These are phyloP conservation scores for Mrakia gelida DNA, from an alignment of 768 basidiomycete genomes.

Conservation along the genomic window DNA sequence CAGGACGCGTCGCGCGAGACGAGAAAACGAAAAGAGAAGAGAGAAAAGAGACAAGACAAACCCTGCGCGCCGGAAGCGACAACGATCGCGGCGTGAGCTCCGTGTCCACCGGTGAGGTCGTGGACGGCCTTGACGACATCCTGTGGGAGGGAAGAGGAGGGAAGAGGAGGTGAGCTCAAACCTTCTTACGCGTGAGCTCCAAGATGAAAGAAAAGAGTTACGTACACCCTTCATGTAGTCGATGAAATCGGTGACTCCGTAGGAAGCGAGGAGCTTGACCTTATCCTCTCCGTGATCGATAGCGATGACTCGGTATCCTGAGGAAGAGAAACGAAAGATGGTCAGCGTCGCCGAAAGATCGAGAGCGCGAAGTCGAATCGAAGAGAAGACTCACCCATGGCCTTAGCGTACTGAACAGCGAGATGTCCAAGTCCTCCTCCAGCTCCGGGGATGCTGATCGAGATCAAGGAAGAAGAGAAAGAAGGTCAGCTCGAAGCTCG, in stretches of 20 bases:
- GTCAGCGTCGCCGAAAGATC: background rate
- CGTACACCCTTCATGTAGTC: slow-evolving; percentile 58
- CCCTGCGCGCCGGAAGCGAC: slow-evolving; percentile 44
- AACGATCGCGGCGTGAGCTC: slow-evolving; percentile 60
- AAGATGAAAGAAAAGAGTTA: background rate
- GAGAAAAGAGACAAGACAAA: slow-evolving; percentile 39
- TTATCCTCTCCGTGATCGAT: slow-evolving; percentile 76
- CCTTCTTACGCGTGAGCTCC: too few species aligned
- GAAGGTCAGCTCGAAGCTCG: background rate
- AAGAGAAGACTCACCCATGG: slow-evolving; percentile 52
- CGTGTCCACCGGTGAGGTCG: slow-evolving; percentile 59
- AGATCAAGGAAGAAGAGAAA: background rate
- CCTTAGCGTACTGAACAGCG: slow-evolving; percentile 73
- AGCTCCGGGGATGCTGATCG: slow-evolving; percentile 37
- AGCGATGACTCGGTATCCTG: slow-evolving; percentile 64
- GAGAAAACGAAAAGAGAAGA: background rate
- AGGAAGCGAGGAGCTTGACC: slow-evolving; percentile 55
- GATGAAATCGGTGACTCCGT: slow-evolving; percentile 65
- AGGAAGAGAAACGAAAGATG: background rate
- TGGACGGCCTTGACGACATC: slow-evolving; percentile 65
- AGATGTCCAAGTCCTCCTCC: slow-evolving; percentile 70
- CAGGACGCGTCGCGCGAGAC: background rate
- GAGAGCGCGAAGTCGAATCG: background rate
- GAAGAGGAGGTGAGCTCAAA: background rate
- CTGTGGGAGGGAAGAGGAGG: slow-evolving; percentile 39